A percentile compares a stretch with the other conserved stretches of the same genome.
Evolutionary conservation across 208 protist species (phyloP).

Genomic region (Acanthamoeba sp.): DNA sequence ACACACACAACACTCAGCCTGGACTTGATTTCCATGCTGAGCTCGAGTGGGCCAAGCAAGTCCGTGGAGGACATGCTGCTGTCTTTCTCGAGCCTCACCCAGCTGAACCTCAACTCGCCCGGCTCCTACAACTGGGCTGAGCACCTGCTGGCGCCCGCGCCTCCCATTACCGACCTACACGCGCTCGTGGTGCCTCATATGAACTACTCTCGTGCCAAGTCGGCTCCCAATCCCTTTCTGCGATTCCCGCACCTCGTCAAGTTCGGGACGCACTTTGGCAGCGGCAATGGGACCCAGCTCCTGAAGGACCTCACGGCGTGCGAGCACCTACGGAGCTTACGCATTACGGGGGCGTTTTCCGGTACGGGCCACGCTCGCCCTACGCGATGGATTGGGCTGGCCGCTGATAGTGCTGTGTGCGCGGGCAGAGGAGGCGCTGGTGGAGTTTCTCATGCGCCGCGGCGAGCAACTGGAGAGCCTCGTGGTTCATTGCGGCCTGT

Average conservation of each 20-base stretch:
- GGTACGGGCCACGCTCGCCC: no score
- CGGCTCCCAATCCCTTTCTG: neutral
- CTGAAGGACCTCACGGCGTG: neutral
- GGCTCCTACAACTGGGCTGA: neutral
- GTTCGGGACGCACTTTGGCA: neutral
- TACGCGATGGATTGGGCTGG: no score
- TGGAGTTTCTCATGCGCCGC: neutral
- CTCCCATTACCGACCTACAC: neutral
- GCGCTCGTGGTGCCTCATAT: neutral
- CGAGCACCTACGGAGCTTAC: neutral
- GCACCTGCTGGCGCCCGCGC: neutral
- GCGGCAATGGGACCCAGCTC: neutral
- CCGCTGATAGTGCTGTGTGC: no score
- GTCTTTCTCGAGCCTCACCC: neutral
- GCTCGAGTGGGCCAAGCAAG: neutral
- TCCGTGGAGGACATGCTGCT: neutral
- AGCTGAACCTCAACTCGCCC: neutral
- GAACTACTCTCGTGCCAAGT: neutral
- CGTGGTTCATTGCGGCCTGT: neutral
- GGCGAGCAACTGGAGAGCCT: neutral
- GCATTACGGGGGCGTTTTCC: neutral
- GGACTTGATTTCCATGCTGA: neutral
- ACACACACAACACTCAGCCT: no score
- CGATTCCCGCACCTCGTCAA: neutral
- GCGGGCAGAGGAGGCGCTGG: neutral